Evolutionary conservation across 306 rosid genomes (phyloP), one percentile per base, ranked within the genome.

Genomic region (Dryas alaskensis): DNA sequence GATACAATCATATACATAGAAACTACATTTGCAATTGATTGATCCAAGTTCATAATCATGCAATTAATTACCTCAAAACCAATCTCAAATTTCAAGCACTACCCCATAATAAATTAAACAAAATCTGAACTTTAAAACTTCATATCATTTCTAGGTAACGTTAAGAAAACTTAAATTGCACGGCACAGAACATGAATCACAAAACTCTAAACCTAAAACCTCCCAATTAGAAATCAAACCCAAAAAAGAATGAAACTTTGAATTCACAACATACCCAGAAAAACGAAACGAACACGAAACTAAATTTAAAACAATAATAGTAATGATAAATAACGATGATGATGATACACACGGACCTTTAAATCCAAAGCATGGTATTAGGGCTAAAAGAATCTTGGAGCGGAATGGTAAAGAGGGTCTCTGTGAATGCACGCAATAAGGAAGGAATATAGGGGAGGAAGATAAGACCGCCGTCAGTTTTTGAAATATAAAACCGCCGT

Each of bases 191-290:
- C 47, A 48, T 8, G 44, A 69, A 49, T 66, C 50, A 52, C 72
- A 73, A 80, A 81, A 43, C 86, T 76, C 81, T 73, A 57, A 70
- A 67, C 64, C 37, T 27, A 52, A 0, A 81, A 76, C 69, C 67
- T 74, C 73, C 76, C 60, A 70, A 84, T 13, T 51, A 76, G 69
- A 40, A 60, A 67, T 68, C 74, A 54, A 72, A 69, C 37, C 22
- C 63, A 58, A 47, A 52, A 31, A 63, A 57, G 78, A 40, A 62
- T 71, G 11, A 57, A 75, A 72, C 16, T 45, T 6, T 46, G 64
- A 78, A 27, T 50, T 12, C 62, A 50, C 8, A 79, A 49, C 61
- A 43, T 16, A 62, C 59, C 63, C 44, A 43, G 43, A 74, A 42
- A 65, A 49, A 61, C 62, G 6, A 25, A 71, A 46, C 9, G 17